Evolutionary conservation across 768 basidiomycete genomes (phyloP).

Genomic region (Fomitopsis serialis): DNA sequence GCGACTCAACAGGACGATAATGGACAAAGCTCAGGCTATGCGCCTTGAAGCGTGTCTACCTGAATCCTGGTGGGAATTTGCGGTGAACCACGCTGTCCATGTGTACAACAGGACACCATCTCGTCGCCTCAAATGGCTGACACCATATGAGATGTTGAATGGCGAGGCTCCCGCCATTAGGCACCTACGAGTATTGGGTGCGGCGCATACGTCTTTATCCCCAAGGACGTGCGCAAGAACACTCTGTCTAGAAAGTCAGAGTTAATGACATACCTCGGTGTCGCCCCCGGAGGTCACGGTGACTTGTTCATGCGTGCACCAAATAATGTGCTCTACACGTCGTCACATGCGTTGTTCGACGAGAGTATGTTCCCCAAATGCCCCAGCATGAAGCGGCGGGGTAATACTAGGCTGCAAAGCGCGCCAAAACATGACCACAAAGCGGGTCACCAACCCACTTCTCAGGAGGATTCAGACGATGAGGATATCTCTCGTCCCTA

Average conservation of each 20-base stretch:
- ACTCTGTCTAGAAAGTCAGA: conserved; percentile 7
- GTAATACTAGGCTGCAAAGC: not conserved
- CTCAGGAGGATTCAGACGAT: no score
- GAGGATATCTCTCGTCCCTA: not conserved
- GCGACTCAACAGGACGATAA: conserved; percentile 25
- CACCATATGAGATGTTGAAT: conserved; percentile 1
- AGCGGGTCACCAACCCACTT: not conserved
- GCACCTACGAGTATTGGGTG: conserved; percentile 20
- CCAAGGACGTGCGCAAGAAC: conserved; percentile 9
- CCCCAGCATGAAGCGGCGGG: not conserved
- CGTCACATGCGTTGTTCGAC: not conserved
- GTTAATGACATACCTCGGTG: conserved; percentile 17
- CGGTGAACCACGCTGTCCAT: conserved; percentile 10
- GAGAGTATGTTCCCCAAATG: conserved; percentile 4
- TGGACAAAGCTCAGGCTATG: conserved; percentile 28
- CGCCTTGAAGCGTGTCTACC: conserved; percentile 22
- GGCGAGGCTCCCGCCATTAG: conserved; percentile 6
- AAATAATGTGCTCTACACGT: conserved; percentile 5
- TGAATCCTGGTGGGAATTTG: conserved; percentile 30
- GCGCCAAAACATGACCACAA: not conserved
- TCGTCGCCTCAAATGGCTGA: conserved; percentile 1
- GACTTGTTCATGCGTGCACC: conserved; percentile 3
- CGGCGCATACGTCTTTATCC: conserved; percentile 10
- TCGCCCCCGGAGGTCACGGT: not conserved
- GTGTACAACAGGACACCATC: conserved; percentile 5